Evolutionary conservation across 2,329 filamentous ascomycete species (phyloP), one percentile per base, ranked within the genome.

Genomic region (Calonectria pauciramosa): DNA sequence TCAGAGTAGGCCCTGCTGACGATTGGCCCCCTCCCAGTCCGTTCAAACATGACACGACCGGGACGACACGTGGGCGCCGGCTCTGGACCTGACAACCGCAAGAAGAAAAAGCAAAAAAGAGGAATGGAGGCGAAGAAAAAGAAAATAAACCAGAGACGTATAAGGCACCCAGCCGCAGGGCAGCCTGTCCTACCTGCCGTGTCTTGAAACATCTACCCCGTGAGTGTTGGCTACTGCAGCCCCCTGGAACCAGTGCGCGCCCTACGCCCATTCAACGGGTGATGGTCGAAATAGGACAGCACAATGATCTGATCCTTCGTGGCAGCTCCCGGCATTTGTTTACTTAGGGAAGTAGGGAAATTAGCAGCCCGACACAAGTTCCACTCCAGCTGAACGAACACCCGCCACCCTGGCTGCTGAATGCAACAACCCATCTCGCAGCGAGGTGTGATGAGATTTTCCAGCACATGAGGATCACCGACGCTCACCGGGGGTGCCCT

Each of bases 41-140:
- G 38, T 65, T 51, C 65, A 26, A 23, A 49, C 47, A 52, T 64
- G 47, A 38, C 63, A 68, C 72, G 73, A 70, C 74, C 32, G 71
- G 69, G 69, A 75, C 36, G 63, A 70, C 72, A 73, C 70, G 70
- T 73, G 70, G 73, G 70, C 68, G 64, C 71, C 66, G 54, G 68
- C 71, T 75, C 64, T 71, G 59, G 49, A 38, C 54, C 51, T 49
- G 51, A 70, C 47, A 20, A 34, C 68, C 36, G 32, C 30, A 65
- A 73, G 64, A 70, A 71, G 70, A 63, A 76, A 76, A 75, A 59
- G 44, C 51, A 44, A 70, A 65, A 20, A 64, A 49, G 47, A 3
- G 32, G 44, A 23, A 47, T 47, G 44, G n/a, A 23, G 44, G 44
- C 44, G 51, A 52, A 13, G 20, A 44, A 32, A 47, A 20, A 18